phyloP scores from a whole-genome alignment of 108 stramenopile genomes.

The Skeletonema tropicum region DNA sequence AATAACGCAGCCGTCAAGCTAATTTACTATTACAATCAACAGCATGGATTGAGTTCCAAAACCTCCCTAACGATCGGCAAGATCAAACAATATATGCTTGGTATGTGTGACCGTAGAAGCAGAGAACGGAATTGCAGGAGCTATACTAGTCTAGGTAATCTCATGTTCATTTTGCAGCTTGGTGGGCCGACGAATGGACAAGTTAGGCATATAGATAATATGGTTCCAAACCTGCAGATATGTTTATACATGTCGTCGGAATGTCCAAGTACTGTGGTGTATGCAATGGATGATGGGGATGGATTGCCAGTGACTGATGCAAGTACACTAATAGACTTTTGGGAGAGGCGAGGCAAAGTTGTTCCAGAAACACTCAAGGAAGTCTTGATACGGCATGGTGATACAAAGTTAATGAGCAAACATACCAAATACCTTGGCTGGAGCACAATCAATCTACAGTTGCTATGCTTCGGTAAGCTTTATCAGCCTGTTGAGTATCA shows the following conservation, averaged over 20 bases:
- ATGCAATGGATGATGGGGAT: constrained; percentile 47
- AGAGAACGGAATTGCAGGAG: constrained; percentile 11
- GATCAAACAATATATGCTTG: constrained; percentile 62
- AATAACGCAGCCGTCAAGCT: constrained; percentile 35
- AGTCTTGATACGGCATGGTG: constrained; percentile 24
- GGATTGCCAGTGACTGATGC: constrained; percentile 37
- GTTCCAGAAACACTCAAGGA: constrained; percentile 26
- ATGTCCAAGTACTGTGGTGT: constrained; percentile 67
- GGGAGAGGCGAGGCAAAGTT: constrained; percentile 11
- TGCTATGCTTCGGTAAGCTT: constrained; percentile 65
- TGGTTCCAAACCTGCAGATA: constrained; percentile 63
- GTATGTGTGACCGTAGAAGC: constrained; percentile 53
- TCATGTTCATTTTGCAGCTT: constrained; percentile 68
- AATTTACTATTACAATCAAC: constrained; percentile 32
- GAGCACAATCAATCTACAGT: constrained; percentile 43
- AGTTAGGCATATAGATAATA: constrained; percentile 72
- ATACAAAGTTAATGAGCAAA: constrained; percentile 19
- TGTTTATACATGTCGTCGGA: constrained; percentile 65
- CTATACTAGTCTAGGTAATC: constrained; percentile 56
- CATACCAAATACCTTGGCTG: constrained; percentile 52
- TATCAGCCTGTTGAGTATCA: constrained; percentile 53
- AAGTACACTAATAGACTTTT: constrained; percentile 23
- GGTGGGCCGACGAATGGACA: constrained; percentile 61
- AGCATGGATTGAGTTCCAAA: constrained; percentile 12
- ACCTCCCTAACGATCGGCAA: constrained; percentile 43